Conservation (phyloP, 2,329 filamentous ascomycete species). For the Aspergillus pseudonomiae region DNA sequence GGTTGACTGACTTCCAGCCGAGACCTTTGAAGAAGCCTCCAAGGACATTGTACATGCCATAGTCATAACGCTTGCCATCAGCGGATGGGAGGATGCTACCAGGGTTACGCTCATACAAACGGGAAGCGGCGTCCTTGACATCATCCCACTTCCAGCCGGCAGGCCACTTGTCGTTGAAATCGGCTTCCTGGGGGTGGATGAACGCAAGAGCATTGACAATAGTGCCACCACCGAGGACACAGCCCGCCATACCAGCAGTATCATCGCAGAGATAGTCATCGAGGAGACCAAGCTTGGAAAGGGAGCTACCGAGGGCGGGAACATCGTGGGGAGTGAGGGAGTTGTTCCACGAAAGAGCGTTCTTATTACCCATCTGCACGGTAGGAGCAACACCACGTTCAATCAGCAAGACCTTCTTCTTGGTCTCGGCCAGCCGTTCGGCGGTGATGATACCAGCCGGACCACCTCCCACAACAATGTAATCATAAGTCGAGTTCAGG, state of each 20-base stretch:
- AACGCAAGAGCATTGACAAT: constrained; percentile 24
- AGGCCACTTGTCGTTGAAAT: constrained; percentile 75
- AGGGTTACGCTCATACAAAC: constrained; percentile 70
- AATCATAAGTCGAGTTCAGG: constrained; percentile 24
- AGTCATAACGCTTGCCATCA: constrained; percentile 69
- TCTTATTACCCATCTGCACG: constrained; percentile 17
- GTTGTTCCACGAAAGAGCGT: constrained; percentile 24
- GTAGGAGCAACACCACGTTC: constrained; percentile 22
- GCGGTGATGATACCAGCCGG: constrained; percentile 25
- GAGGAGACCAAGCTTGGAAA: constrained; percentile 16
- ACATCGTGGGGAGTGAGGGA: constrained; percentile 21
- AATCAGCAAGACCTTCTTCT: constrained; percentile 24
- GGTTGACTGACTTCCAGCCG: constrained; percentile 66
- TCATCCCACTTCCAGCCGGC: constrained; percentile 69
- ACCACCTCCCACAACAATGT: constrained; percentile 27
- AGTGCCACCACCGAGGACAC: constrained; percentile 24
- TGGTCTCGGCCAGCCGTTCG: constrained; percentile 20
- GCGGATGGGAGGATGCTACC: constrained; percentile 68
- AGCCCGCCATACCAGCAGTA: constrained; percentile 23
- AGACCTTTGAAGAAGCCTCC: constrained; percentile 60
- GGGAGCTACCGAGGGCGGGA: constrained; percentile 20
- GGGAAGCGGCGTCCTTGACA: constrained; percentile 60
- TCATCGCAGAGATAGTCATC: constrained; percentile 24
- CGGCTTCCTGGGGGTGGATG: constrained; percentile 54
- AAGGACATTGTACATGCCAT: constrained; percentile 67